phyloP scores from a whole-genome alignment of 805 yeast genomes.

The Starmerella sirachaensis region DNA sequence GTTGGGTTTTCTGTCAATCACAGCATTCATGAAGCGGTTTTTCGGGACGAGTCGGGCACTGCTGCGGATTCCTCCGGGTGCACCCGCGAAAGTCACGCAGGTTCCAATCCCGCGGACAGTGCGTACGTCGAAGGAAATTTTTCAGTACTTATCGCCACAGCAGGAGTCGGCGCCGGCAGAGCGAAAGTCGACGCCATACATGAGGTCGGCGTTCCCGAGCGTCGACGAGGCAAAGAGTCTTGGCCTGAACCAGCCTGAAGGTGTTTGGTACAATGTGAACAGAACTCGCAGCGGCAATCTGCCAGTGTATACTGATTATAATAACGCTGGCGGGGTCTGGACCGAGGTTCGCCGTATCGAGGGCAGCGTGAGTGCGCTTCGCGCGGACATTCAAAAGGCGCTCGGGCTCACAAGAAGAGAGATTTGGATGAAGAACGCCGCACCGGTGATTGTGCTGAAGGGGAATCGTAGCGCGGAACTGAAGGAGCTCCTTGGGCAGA shows the following conservation, averaged over 20 bases:
- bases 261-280: slow-evolving; percentile 19
- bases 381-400: slow-evolving; percentile 47
- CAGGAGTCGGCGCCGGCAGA: not conserved
- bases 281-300: slow-evolving; percentile 42
- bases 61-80: slow-evolving; percentile 10
- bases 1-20: not conserved
- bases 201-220: slow-evolving; percentile 14
- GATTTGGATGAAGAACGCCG: slow-evolving; percentile 39
- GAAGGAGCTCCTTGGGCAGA: slow-evolving; percentile 27
- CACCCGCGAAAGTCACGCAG: slow-evolving; percentile 15
- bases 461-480: slow-evolving; percentile 36
- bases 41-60: slow-evolving; percentile 11
- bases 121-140: slow-evolving; percentile 15
- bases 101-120: slow-evolving; percentile 46
- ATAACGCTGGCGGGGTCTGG: slow-evolving; percentile 46
- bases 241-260: slow-evolving; percentile 4
- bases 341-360: slow-evolving; percentile 63
- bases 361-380: slow-evolving; percentile 56
- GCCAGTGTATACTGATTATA: slow-evolving; percentile 68
- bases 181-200: slow-evolving; percentile 3
- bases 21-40: slow-evolving; percentile 12
- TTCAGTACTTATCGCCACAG: slow-evolving; percentile 6
- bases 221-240: slow-evolving; percentile 1
- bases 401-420: slow-evolving; percentile 37
- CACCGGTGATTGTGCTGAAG: slow-evolving; percentile 42